Base-by-base conservation (phyloP, 2,329 filamentous ascomycete species). In the Pseudopyrenochaeta lycopersici region DNA sequence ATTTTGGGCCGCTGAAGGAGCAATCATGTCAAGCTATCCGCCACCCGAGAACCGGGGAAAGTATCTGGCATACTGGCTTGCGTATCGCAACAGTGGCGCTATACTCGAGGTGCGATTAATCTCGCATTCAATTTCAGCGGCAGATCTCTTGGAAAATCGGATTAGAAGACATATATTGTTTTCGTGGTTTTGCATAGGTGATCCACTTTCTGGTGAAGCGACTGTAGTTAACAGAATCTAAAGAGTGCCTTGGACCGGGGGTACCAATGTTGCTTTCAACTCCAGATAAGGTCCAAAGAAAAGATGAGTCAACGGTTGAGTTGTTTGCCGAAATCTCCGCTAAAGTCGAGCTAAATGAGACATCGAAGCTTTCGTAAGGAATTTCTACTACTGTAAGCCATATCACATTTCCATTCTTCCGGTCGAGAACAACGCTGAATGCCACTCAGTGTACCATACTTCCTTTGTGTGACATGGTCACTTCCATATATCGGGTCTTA, bases 1-100 rank as follows among this genome's bases (percentile, higher is more conserved):
- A 1, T 70, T 71, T 49, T 69, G 64, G 64, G 60, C 63, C 0
- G 64, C 61, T 1, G 66, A 71, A 39, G 67, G 67, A 2, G 63
- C 68, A 2, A 68, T 68, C 32, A 68, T 69, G 60, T 36, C 69
- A 3, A 66, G 59, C 29, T 69, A 62, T 32, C 51, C 53, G 20
- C 53, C 52, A 11, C 57, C 57, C 4, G 57, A 57, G 32, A 57
- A 49, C 15, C 41, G 60, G 23, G 60, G 60, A n/a, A 55, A 47
- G 20, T 63, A 63, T 46, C 45, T 63, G 9, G 54, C 51, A 7
- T 59, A 54, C 31, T 63, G 58, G 60, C 46, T 63, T 7, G 47
- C 55, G 31, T 63, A 56, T 33, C 52, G 60, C 7, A 63, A 57
- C 17, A 55, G 54, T 38, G 60, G 60, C 40, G 58, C 58, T 20